These are phyloP conservation scores for Monosporascus sp. DNA, from an alignment of 2,329 filamentous ascomycete species.

Conservation along the genomic window DNA sequence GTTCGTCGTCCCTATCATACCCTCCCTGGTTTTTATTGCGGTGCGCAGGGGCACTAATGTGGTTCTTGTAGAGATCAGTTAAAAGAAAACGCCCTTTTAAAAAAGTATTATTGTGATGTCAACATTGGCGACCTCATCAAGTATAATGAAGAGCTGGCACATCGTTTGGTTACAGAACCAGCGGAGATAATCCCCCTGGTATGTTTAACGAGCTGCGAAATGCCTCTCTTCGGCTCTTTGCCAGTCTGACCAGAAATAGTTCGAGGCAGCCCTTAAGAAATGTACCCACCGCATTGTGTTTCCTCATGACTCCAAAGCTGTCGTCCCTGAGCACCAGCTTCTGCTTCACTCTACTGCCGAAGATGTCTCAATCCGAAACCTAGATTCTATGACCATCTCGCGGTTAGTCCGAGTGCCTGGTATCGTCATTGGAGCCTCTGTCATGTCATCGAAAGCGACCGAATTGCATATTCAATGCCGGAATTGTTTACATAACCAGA, in stretches of 20 bases:
- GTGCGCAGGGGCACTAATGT: slow-evolving; percentile 21
- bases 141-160: slow-evolving; percentile 91
- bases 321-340: slow-evolving; percentile 86
- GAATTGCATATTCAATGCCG: slow-evolving; percentile 81
- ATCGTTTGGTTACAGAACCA: slow-evolving; percentile 83
- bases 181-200: slow-evolving; percentile 89
- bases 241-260: slow-evolving; percentile 47
- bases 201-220: slow-evolving; percentile 24
- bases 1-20: slow-evolving; percentile 39
- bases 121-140: slow-evolving; percentile 94
- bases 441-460: slow-evolving; percentile 93
- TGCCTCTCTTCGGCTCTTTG: neutral
- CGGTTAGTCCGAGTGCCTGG: slow-evolving; percentile 94
- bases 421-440: slow-evolving; percentile 95
- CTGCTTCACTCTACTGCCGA: slow-evolving; percentile 89
- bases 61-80: slow-evolving; percentile 71
- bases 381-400: slow-evolving; percentile 88
- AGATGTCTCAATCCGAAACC: slow-evolving; percentile 86
- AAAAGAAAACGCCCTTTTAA: slow-evolving; percentile 86
- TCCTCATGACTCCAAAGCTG: slow-evolving; percentile 61
- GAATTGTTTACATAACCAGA: slow-evolving; percentile 69
- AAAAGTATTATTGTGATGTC: slow-evolving; percentile 93
- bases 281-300: slow-evolving; percentile 94
- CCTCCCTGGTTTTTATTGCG: neutral
- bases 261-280: slow-evolving; percentile 82